These are phyloP conservation scores for Glycine latifolia DNA, from an alignment of 306 rosid species.

Conservation along the genomic window DNA sequence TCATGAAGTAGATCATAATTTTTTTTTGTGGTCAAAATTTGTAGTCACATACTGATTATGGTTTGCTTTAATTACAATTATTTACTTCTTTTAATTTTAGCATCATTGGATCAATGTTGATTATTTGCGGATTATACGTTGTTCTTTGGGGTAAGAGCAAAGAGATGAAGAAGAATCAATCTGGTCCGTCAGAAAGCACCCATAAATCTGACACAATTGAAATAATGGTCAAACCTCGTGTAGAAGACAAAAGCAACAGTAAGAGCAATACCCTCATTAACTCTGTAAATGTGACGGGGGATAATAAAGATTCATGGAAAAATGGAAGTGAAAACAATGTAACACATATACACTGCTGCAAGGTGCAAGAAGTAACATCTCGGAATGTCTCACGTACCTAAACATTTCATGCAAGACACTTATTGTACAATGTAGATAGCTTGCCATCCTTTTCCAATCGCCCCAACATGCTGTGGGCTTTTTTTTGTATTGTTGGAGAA, in stretches of 20 bases:
- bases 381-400: neutral
- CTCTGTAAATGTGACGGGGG: neutral
- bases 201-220: neutral
- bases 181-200: neutral
- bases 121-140: constrained; percentile 56
- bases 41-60: too few relatives aligned
- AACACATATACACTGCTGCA: neutral
- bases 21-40: too few relatives aligned
- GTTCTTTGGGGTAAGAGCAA: constrained; percentile 62
- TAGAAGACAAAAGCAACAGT: neutral
- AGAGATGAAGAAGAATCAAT: constrained; percentile 44
- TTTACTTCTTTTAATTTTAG: constrained; percentile 15
- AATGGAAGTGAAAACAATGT: neutral
- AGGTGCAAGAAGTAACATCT: neutral
- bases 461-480: constrained; percentile 30
- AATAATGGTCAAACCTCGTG: constrained; percentile 10
- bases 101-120: constrained; percentile 51
- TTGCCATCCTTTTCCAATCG: constrained; percentile 2
- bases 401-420: neutral
- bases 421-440: neutral
- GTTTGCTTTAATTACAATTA: neutral
- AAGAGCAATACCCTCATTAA: neutral
- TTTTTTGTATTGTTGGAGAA: constrained; percentile 2
- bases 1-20: too few relatives aligned
- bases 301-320: neutral